Evolutionary conservation across 176 grass and related monocot species (phyloP), one percentile per base, ranked within the genome.

Genomic region (Puya raimondii): DNA sequence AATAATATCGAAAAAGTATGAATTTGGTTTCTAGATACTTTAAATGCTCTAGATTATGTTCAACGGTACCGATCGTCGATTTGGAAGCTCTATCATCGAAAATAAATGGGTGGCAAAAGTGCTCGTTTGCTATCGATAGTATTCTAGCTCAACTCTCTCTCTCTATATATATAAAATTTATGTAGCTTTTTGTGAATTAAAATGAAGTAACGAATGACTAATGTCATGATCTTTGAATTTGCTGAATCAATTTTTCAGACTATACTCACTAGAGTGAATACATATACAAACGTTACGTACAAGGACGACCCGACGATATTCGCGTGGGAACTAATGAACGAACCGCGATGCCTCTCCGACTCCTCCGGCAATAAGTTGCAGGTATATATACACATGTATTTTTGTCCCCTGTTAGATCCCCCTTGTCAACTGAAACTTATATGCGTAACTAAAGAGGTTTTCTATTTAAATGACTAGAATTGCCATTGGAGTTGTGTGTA

Each of bases 261-360:
- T 49, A 64, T 92, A 70, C 73, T 88, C 25, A 85, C 61, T 18
- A 92, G 89, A 73, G 82, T 85, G 12, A 92, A 92, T 49, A 81
- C 82, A 23, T 85, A 80, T 48, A 92, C 85, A 12, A 78, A 80
- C 23, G 54, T 92, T 64, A 47, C 50, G 23, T 92, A 88, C 85
- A 85, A 78, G 69, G 89, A 92, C 27, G 89, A 92, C 47, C 79
- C 89, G 49, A 88, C 89, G 26, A 88, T 92, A 67, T 79, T 92
- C 1, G 85, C 84, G 12, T 92, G 89, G 89, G 89, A 92, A 80
- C 70, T 92, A 42, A 92, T 92, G 66, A 92, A 92, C 11, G 89
- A 92, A 59, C 85, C 85, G 2, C 79, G 69, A 70, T 92, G 89
- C 65, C 1, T 49, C 71, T 85, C 85, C 11, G 85, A 92, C n/a